Percentiles rank a stretch among this genome's conserved stretches.
phyloP scores from a whole-genome alignment of 164 flowering plant species.

The Vitis rupestris region DNA sequence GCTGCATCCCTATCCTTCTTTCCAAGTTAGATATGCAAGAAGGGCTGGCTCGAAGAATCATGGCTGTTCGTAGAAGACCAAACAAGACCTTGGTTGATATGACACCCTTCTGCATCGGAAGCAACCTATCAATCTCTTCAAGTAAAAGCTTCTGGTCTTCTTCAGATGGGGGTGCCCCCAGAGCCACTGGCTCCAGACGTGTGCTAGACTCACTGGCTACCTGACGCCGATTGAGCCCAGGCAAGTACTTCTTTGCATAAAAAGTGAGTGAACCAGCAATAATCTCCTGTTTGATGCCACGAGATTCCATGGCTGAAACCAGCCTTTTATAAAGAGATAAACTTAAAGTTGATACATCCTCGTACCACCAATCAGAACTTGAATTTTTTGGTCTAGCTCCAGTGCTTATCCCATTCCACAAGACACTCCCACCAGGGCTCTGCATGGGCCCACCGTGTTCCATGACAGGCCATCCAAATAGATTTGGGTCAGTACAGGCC shows the following conservation, averaged over 20 bases:
- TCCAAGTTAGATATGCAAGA: constrained; percentile 75
- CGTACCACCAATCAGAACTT: constrained; percentile 95
- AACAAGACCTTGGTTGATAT: constrained; percentile 72
- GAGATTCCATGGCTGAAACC: constrained; percentile 74
- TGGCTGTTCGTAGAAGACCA: constrained; percentile 77
- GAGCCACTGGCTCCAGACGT: constrained; percentile 36
- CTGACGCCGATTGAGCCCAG: constrained; percentile 76
- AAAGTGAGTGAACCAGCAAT: constrained; percentile 68
- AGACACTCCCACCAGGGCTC: constrained; percentile 88
- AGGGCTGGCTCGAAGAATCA: constrained; percentile 67
- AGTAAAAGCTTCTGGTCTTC: constrained; percentile 74
- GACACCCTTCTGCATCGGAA: constrained; percentile 72
- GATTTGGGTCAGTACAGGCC: constrained; percentile 80
- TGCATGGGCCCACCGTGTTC: constrained; percentile 87
- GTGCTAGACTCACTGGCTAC: constrained; percentile 40
- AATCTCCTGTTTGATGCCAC: constrained; percentile 66
- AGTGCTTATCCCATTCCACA: constrained; percentile 97
- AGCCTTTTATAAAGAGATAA: constrained; percentile 73
- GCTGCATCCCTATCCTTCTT: constrained; percentile 80
- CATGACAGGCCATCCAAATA: constrained; percentile 85
- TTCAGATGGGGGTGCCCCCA: constrained; percentile 51
- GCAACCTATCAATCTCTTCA: constrained; percentile 74
- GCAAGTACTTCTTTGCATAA: constrained; percentile 76
- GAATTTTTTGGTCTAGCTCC: constrained; percentile 75
- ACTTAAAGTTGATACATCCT: constrained; percentile 71